These are phyloP conservation scores for Mesotaenium endlicherianum DNA, from an alignment of 139 green algal genomes.

Conservation along the genomic window DNA sequence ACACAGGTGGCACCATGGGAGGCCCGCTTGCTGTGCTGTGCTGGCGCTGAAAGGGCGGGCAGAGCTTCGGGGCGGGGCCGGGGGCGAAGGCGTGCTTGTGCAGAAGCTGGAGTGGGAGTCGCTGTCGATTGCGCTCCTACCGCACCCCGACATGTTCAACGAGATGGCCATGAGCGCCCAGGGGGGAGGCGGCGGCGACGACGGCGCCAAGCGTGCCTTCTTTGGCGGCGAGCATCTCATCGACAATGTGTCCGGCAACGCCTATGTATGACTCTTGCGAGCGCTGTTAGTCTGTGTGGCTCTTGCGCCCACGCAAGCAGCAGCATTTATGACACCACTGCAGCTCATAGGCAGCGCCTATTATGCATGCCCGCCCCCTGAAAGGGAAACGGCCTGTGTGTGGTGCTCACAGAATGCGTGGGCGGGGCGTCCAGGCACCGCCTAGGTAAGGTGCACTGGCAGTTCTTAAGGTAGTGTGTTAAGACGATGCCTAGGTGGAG, in stretches of 20 bases:
- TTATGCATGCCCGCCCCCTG: too few species aligned
- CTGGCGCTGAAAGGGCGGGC: too few species aligned
- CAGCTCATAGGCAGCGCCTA: background rate
- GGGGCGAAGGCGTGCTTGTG: too few species aligned
- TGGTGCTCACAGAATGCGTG: too few species aligned
- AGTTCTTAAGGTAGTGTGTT: too few species aligned
- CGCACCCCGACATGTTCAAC: slow-evolving; percentile 45
- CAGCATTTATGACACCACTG: background rate
- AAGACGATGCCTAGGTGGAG: too few species aligned
- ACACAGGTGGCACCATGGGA: too few species aligned
- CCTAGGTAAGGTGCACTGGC: too few species aligned
- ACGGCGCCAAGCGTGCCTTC: slow-evolving; percentile 34
- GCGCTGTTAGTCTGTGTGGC: background rate
- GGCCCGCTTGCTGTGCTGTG: too few species aligned
- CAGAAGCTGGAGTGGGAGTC: slow-evolving; percentile 53
- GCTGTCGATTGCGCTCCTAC: slow-evolving; percentile 44
- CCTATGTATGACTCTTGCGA: slow-evolving; percentile 9
- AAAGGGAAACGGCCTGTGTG: too few species aligned
- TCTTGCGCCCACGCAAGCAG: background rate
- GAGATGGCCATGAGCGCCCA: background rate
- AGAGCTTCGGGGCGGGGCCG: too few species aligned
- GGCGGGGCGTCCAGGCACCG: too few species aligned
- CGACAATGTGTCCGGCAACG: slow-evolving; percentile 35
- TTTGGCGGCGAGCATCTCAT: slow-evolving; percentile 46
- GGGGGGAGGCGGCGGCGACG: background rate